These are phyloP conservation scores for Oryza officinalis DNA, from an alignment of 176 grass and related monocot species.

Conservation along the genomic window DNA sequence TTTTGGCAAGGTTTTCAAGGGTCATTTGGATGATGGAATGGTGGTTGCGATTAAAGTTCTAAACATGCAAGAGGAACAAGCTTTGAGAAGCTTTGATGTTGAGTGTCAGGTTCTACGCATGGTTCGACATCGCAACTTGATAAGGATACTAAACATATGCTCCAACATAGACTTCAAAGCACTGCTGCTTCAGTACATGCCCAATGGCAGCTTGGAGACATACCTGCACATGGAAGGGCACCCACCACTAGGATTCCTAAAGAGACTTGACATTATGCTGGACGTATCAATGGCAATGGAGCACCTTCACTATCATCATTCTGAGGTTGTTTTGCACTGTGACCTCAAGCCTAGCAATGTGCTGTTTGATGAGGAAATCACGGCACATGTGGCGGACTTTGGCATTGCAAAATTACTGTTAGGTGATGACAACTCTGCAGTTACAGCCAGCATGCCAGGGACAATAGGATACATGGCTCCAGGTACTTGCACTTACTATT, in stretches of 20 bases:
- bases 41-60: background rate
- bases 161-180: conserved; percentile 16
- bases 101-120: conserved; percentile 3
- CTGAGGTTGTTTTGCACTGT: background rate
- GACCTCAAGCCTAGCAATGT: conserved; percentile 35
- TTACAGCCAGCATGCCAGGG: conserved; percentile 22
- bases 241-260: background rate
- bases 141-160: background rate
- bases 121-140: conserved; percentile 13
- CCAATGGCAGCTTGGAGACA: conserved; percentile 7
- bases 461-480: conserved; percentile 36
- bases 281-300: conserved; percentile 10
- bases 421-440: background rate
- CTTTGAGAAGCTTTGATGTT: background rate
- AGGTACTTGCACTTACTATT: background rate
- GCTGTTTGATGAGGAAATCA: conserved; percentile 23
- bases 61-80: background rate
- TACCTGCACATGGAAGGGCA: background rate
- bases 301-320: conserved; percentile 6
- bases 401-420: conserved; percentile 27
- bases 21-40: background rate
- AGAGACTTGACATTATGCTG: conserved; percentile 6
- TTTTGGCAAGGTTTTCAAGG: conserved; percentile 18
- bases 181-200: conserved; percentile 15
- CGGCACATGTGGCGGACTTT: conserved; percentile 45